Evolutionary conservation across 352 stramenopile species (phyloP), one percentile per base, ranked within the genome.

Genomic region (Thraustochytrium striatum): DNA sequence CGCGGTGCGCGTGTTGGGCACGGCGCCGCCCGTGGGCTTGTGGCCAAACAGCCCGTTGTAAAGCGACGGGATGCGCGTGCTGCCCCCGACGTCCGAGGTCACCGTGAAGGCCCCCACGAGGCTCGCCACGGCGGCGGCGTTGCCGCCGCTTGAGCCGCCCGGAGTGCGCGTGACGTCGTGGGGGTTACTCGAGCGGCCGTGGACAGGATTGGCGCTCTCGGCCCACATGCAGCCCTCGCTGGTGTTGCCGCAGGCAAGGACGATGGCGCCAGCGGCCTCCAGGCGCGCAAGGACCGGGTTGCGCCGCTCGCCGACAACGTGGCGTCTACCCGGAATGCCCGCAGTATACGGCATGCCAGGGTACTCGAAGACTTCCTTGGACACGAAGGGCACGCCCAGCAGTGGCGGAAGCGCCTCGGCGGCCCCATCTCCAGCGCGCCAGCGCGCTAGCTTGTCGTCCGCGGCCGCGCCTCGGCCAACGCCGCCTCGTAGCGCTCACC

Each of bases 11-110:
- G 35, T 79, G 55, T 79, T 81, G 5, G 79, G 70, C 35, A 83
- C 65, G 0, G 81, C 8, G 16, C 79, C 79, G 30, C 72, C 72
- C n/a, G 84, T 88, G 3, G 84, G 83, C 69, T 88, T 88, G 43
- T 88, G 85, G 8, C 85, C 85, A 53, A 83, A 85, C 11, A 82
- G 59, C 28, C 85, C 85, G 53, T 52, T 85, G 57, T 87, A 88
- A 32, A 82, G 65, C 16, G 83, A 75, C 16, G 85, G 85, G 33
- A 85, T 85, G 25, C 85, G 81, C 19, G 85, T 86, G 70, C 69
- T 84, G 35, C 85, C 85, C 21, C 85, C 85, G 30, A 88, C 58
- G 38, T 88, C 85, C 30, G 69, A 81, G 19, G 78, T 82, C 25
- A 88, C 28, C 2, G 72, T 83, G 43, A 80, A 82, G 13, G 73